Evolutionary conservation across 805 yeast genomes (phyloP), one percentile per base, ranked within the genome.

Genomic region (Yarrowia porcina): DNA sequence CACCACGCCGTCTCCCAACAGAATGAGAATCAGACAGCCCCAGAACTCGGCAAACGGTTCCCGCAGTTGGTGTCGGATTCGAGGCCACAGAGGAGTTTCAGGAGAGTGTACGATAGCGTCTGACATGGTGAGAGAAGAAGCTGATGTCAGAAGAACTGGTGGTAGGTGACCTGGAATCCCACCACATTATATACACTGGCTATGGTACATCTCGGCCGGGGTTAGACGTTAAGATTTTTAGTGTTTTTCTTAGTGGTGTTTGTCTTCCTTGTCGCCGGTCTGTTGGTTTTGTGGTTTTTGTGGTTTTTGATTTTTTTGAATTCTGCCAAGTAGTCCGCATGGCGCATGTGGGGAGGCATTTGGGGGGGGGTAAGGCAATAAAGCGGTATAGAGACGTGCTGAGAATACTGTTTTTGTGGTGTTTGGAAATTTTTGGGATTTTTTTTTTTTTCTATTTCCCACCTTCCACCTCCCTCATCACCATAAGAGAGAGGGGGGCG

Each of bases 1-100:
- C 50, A 76, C 78, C 35, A 78, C 80, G 45, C 83, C 82, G 65
- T 76, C 78, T 66, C 86, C 86, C 45, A 78, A 74, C 63, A 77
- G 65, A 18, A 81, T 74, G 68, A 82, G 67, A 4, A 80, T 70
- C 71, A 80, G 67, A 4, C 82, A 78, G 20, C 85, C 86, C 56
- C 81, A 68, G 67, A 81, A 81, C 70, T 82, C 86, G 20, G 85
- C 84, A 36, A 81, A 65, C 54, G 78, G 78, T 66, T 81, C 84
- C 66, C 83, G 77, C 59, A 74, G 67, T 1, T 65, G 59, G 63
- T 75, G 74, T 61, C 77, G 27, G 28, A 63, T 60, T 17, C 64
- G 38, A 8, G 65, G 64, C 59, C 57, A 61, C 15, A 63, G 61
- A 8, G 65, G 65, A n/a, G 45, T 41, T 28, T 57, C 52, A 12